phyloP scores from a whole-genome alignment of 2,329 filamentous ascomycete genomes.

The Alternaria sp. region DNA sequence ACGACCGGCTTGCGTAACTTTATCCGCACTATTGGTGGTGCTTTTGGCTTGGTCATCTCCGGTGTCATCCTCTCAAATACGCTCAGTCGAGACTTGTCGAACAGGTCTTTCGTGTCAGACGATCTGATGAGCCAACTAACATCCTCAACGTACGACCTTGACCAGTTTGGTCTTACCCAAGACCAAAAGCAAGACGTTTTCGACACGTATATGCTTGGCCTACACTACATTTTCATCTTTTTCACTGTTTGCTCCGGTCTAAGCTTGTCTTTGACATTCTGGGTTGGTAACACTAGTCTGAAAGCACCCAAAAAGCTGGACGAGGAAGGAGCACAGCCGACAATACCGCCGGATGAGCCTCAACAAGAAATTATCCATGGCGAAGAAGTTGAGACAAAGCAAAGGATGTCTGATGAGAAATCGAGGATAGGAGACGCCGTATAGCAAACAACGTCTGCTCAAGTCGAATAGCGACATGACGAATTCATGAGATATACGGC shows the following conservation, averaged over 20 bases:
- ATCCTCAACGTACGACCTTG: constrained; percentile 32
- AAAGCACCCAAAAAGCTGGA: constrained; percentile 32
- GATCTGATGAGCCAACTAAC: constrained; percentile 25
- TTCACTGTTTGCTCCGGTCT: constrained; percentile 27
- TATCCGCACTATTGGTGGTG: constrained; percentile 66
- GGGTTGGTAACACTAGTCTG: constrained; percentile 34
- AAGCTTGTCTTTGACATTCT: constrained; percentile 27
- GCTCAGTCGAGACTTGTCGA: constrained; percentile 18
- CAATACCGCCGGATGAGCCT: background rate
- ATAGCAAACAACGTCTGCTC: background rate
- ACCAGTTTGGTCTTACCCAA: constrained; percentile 18
- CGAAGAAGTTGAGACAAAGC: background rate
- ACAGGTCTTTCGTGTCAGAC: constrained; percentile 20
- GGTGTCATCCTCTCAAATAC: constrained; percentile 30
- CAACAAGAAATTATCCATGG: background rate
- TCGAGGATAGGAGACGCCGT: background rate
- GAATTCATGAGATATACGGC: background rate
- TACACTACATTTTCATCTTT: constrained; percentile 32
- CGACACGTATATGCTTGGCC: constrained; percentile 28
- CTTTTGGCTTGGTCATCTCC: constrained; percentile 65
- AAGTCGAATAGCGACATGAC: background rate
- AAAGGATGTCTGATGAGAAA: background rate
- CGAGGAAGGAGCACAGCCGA: constrained; percentile 11
- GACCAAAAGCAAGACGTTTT: constrained; percentile 20
- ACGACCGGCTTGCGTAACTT: constrained; percentile 71